phyloP scores from a whole-genome alignment of 192 early-diverging fungal species.

The Phlyctochytrium planicorne region DNA sequence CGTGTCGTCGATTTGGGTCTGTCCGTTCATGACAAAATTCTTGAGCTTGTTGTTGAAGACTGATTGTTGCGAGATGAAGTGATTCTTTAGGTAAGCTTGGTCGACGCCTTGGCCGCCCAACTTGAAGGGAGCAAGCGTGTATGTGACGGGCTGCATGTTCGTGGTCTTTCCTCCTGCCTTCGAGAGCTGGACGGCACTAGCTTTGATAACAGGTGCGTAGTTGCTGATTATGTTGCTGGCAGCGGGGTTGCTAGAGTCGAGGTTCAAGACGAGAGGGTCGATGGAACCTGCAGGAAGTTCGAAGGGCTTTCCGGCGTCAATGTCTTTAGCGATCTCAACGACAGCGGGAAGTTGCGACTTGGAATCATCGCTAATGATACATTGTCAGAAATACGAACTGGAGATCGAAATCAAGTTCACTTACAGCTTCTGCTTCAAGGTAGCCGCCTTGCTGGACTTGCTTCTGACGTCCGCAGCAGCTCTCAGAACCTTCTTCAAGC shows the following conservation, averaged over 20 bases:
- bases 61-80: neutral
- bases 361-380: neutral
- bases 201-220: too few species aligned
- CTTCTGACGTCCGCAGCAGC: neutral
- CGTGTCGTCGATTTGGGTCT: too few species aligned
- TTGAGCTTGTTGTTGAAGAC: neutral
- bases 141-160: too few species aligned
- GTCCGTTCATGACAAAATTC: neutral
- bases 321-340: too few species aligned
- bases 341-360: neutral
- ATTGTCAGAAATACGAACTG: neutral
- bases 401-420: neutral
- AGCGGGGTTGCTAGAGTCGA: neutral
- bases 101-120: too few species aligned
- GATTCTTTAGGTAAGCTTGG: neutral
- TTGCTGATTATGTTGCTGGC: neutral
- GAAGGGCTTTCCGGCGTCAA: neutral
- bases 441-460: neutral
- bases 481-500: neutral
- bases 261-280: neutral
- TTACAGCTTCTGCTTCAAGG: neutral
- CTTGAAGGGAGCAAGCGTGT: too few species aligned
- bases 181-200: too few species aligned
- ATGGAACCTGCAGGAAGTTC: neutral
- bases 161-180: too few species aligned